Base-by-base conservation (phyloP, 306 rosid species). In the Dalbergia cultrata region DNA sequence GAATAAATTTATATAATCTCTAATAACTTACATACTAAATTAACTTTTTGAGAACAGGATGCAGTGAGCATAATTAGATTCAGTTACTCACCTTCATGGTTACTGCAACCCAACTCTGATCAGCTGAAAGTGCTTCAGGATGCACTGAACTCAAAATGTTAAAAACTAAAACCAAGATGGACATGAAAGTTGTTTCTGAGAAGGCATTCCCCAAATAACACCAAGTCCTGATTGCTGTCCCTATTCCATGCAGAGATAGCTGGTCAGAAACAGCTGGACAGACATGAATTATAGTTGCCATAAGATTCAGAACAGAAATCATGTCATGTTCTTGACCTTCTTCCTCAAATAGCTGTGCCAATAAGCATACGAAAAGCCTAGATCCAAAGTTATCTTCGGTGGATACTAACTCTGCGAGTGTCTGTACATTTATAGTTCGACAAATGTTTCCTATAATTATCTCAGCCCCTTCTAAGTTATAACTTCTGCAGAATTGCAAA, bases 351-450 rank as follows among this genome's bases (percentile, higher is more conserved):
- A 95, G 87, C 70, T 90, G 92, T 59, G 85, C 82, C 85, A 91
- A 83, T 76, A 91, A 86, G 90, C 90, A 82, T 47, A 88, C 82
- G 8, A 95, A 72, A 80, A 95, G 31, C 78, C 75, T 88, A 64
- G 90, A 97, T n/a, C 89, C 97, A 72, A 84, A 82, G 80, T 83
- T 90, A 83, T 91, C 94, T 78, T 89, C 91, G n/a, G 76, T 72
- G 31, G 89, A 87, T 75, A 87, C 92, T 49, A 93, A 82, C 80
- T 88, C 92, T n/a, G 97, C 92, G 80, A 95, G 88, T 56, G 86
- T 88, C 80, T 78, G 75, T 52, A 76, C 89, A 77, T 80, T 85
- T 59, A 89, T 43, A 72, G 82, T 72, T 72, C 68, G 88, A 79
- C 70, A 54, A 39, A 80, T 76, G 68, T 75, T 84, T 74, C 85